Evolutionary conservation across 2,329 filamentous ascomycete species (phyloP).

Genomic region (Botryotinia calthae): DNA sequence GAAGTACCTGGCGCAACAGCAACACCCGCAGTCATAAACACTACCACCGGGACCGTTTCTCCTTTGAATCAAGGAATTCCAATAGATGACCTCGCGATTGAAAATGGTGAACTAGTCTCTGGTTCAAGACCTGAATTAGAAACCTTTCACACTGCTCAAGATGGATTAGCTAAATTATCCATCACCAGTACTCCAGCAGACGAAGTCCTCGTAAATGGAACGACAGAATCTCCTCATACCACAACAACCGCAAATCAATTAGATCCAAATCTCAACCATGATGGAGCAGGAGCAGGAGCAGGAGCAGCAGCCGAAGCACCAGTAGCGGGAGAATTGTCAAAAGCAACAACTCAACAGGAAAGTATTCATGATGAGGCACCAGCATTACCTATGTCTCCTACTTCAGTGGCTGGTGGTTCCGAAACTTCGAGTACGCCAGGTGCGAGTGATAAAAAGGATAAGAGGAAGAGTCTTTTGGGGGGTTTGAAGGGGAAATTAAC

Average conservation of each 20-base stretch:
- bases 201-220: constrained; percentile 21
- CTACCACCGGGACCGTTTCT: neutral
- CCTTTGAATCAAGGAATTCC: neutral
- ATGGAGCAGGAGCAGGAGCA: neutral
- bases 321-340: constrained; percentile 12
- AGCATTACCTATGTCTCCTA: neutral
- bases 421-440: neutral
- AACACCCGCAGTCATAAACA: constrained; percentile 13
- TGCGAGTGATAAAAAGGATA: neutral
- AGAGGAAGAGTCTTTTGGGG: constrained; percentile 12
- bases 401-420: neutral
- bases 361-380: constrained; percentile 1
- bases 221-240: neutral
- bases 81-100: constrained; percentile 15
- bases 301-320: neutral
- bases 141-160: constrained; percentile 30
- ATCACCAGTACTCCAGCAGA: constrained; percentile 29
- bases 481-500: constrained; percentile 17
- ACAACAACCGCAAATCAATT: neutral
- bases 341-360: constrained; percentile 13
- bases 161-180: constrained; percentile 22
- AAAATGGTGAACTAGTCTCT: constrained; percentile 29
- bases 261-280: neutral
- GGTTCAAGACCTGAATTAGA: constrained; percentile 29
- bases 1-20: constrained; percentile 24